These are phyloP conservation scores for Tagetes patula DNA, from an alignment of 129 eudicot genomes.

Conservation along the genomic window DNA sequence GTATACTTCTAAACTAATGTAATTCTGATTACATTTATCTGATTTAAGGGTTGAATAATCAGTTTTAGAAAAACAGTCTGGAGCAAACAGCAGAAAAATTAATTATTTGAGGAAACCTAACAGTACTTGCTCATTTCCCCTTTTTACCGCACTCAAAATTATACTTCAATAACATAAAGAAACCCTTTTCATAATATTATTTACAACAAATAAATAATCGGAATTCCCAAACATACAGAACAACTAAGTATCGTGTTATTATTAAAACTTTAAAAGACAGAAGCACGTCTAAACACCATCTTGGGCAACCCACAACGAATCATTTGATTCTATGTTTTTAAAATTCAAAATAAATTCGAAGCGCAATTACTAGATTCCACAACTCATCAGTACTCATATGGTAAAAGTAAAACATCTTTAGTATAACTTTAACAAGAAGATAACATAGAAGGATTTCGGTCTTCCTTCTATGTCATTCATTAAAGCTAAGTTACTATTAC, in stretches of 20 bases:
- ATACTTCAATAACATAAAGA: neutral
- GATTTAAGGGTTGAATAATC: neutral
- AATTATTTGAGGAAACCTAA: neutral
- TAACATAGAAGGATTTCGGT: constrained; percentile 12
- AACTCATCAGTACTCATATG: constrained; percentile 2
- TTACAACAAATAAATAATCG: neutral
- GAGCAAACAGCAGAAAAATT: neutral
- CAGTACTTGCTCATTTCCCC: neutral
- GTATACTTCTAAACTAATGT: no score
- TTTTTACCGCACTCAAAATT: neutral
- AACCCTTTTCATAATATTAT: neutral
- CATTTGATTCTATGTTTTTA: neutral
- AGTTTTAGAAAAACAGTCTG: neutral
- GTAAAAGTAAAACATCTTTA: neutral
- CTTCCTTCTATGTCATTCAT: constrained; percentile 2
- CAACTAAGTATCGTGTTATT: neutral
- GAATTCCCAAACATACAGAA: neutral
- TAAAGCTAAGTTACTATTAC: neutral
- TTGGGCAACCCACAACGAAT: neutral
- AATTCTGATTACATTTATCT: neutral
- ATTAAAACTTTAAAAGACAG: neutral
- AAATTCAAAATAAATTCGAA: constrained; percentile 1
- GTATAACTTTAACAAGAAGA: neutral
- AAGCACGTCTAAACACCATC: neutral
- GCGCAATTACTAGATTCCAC: neutral